Conservation (phyloP, 176 grass and related monocot genomes). For the Stipa capillata region DNA sequence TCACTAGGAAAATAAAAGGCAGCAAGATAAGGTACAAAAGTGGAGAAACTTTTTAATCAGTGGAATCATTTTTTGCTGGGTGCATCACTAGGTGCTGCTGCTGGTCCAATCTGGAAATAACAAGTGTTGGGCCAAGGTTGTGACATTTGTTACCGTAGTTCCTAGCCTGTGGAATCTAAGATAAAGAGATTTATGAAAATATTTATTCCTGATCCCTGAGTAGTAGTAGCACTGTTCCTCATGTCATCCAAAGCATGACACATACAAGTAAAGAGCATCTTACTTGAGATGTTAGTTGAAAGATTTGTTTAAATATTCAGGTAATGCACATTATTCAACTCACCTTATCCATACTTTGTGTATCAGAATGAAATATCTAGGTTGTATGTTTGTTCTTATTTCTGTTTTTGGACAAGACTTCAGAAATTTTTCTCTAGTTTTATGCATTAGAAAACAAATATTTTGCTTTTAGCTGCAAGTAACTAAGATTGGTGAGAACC, state of each 20-base stretch:
- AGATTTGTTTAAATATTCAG: not conserved
- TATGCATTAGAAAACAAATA: not conserved
- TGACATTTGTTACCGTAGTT: constrained; percentile 13
- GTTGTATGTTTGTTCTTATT: not conserved
- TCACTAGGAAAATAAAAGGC: not conserved
- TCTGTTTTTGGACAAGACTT: not conserved
- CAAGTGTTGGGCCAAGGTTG: constrained; percentile 14
- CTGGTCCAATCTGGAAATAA: constrained; percentile 9
- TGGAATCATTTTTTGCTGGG: constrained; percentile 21
- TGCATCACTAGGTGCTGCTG: not conserved
- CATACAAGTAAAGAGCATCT: not conserved
- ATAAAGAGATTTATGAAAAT: no score
- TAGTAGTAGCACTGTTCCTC: constrained; percentile 33
- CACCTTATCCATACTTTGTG: not conserved
- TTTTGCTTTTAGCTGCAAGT: no score
- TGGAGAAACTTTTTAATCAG: not conserved
- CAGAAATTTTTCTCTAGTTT: not conserved
- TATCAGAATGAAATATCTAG: not conserved
- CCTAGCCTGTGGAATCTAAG: constrained; percentile 10
- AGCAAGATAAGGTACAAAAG: constrained; percentile 18
- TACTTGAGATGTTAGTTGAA: not conserved
- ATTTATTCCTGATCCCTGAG: no score
- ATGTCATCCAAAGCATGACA: constrained; percentile 28
- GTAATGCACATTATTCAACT: not conserved
- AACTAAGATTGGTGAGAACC: not conserved